Evolutionary conservation across 495 filamentous ascomycete species (phyloP).

Genomic region (Podospora appendiculata): DNA sequence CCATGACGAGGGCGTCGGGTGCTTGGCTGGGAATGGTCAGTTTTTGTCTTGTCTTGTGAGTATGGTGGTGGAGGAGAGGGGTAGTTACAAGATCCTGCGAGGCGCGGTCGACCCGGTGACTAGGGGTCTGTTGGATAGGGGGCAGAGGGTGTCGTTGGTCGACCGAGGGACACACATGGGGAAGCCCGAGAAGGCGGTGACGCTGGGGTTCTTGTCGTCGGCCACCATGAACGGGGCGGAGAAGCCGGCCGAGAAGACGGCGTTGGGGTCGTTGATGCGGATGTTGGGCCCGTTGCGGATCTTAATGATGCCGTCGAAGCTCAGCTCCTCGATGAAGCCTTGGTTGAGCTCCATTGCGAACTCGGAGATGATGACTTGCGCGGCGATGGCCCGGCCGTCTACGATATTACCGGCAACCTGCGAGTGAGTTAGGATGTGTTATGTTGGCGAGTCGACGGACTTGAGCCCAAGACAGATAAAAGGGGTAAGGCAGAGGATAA

Average conservation of each 20-base stretch:
- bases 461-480: not conserved
- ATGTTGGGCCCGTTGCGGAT: slow-evolving; percentile 27
- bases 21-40: slow-evolving; percentile 9
- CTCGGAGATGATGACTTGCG: slow-evolving; percentile 24
- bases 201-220: slow-evolving; percentile 30
- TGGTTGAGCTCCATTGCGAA: slow-evolving; percentile 21
- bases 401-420: slow-evolving; percentile 30
- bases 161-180: slow-evolving; percentile 36
- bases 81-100: slow-evolving; percentile 15
- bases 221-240: slow-evolving; percentile 27
- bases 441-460: not conserved
- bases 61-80: not conserved
- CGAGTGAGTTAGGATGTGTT: not conserved
- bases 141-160: slow-evolving; percentile 23
- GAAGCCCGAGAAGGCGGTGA: slow-evolving; percentile 32
- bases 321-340: slow-evolving; percentile 27
- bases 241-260: slow-evolving; percentile 24
- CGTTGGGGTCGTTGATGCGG: slow-evolving; percentile 37
- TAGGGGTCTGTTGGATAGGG: slow-evolving; percentile 23
- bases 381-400: slow-evolving; percentile 25
- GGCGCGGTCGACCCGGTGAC: not conserved
- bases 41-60: not conserved
- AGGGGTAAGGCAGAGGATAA: not conserved
- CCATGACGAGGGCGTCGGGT: slow-evolving; percentile 29
- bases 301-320: slow-evolving; percentile 22